phyloP scores from a whole-genome alignment of 1,284 basidiomycete species.

The Sporisorium sorghi region DNA sequence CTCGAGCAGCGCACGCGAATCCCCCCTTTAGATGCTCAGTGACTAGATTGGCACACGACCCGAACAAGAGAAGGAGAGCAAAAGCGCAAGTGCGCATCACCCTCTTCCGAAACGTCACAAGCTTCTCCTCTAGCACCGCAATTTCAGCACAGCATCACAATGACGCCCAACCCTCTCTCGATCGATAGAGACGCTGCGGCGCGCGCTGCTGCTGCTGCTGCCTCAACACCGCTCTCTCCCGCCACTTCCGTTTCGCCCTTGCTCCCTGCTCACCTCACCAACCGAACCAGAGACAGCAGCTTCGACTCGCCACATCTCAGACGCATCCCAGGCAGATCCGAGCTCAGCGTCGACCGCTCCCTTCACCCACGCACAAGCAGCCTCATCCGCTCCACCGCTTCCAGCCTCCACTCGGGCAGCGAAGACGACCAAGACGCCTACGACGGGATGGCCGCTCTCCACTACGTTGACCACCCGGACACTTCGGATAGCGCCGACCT shows the following conservation, averaged over 20 bases:
- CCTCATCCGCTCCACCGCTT: conserved; percentile 5
- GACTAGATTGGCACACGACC: conserved; percentile 1
- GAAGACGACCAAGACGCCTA: conserved; percentile 7
- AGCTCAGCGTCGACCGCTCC: conserved; percentile 14
- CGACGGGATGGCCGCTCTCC: conserved; percentile 9
- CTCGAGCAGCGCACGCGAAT: not conserved
- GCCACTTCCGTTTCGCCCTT: conserved; percentile 19
- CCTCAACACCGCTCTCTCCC: conserved; percentile 26
- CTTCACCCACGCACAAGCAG: conserved; percentile 33
- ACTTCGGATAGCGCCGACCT: not conserved
- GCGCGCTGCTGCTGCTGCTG: conserved; percentile 11
- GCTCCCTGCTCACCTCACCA: conserved; percentile 16
- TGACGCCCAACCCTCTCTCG: conserved; percentile 1
- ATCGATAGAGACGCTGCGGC: conserved; percentile 3
- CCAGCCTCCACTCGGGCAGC: conserved; percentile 12
- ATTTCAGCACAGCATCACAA: conserved; percentile 7
- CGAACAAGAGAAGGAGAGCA: conserved; percentile 3
- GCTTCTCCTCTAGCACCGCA: not conserved
- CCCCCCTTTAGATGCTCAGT: conserved; percentile 1
- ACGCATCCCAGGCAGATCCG: not conserved
- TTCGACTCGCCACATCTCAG: conserved; percentile 3
- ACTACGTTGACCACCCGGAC: not conserved
- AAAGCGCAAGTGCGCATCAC: not conserved
- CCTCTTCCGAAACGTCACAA: not conserved
- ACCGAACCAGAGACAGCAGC: conserved; percentile 15